Evolutionary conservation across 2,329 filamentous ascomycete species (phyloP), one percentile per base, ranked within the genome.

Genomic region (Helicocarpus griseus): DNA sequence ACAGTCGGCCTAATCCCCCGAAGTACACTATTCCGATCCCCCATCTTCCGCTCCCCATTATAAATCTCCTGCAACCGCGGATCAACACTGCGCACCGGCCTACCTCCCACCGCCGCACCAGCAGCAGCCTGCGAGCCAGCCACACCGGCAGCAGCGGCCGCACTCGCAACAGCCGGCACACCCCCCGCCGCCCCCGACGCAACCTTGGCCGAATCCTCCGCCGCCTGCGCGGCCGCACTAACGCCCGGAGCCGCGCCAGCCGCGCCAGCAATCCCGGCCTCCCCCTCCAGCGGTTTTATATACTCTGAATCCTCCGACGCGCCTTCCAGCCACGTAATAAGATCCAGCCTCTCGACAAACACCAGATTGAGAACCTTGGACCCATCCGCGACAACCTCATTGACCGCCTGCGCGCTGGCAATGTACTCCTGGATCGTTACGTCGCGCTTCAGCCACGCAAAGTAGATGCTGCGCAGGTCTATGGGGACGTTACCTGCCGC

Each of bases 401-500:
- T 95, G 52, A 97, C 77, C 59, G 83, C 78, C 61, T 86, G 83
- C 13, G 88, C 87, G 0, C 86, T 85, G 24, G 86, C 81, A 69
- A 96, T 93, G 77, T 97, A 97, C 61, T 95, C 89, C 9, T 87
- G 86, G 58, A 95, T 89, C 50, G 86, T 82, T 51, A 86, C 82
- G 73, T 97, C 91, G 68, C 89, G 89, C 72, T 96, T 94, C 63
- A 87, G 77, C 89, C 89, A 98, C 51, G 89, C 89, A 65, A 97
- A 95, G 75, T 91, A 96, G 70, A 96, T 91, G 67, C 86, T 93
- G 65, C 93, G 89, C 60, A 98, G 77, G 66, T 96, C 88, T 62
- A 95, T 83, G 4, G 85, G 78, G 51, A 77, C 75, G 45, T 80
- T 77, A 61, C 80, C 63, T 31, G 70, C 70, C 45, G 82, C 80